phyloP scores from a whole-genome alignment of 2,329 filamentous ascomycete species.

The Knufia fluminis region DNA sequence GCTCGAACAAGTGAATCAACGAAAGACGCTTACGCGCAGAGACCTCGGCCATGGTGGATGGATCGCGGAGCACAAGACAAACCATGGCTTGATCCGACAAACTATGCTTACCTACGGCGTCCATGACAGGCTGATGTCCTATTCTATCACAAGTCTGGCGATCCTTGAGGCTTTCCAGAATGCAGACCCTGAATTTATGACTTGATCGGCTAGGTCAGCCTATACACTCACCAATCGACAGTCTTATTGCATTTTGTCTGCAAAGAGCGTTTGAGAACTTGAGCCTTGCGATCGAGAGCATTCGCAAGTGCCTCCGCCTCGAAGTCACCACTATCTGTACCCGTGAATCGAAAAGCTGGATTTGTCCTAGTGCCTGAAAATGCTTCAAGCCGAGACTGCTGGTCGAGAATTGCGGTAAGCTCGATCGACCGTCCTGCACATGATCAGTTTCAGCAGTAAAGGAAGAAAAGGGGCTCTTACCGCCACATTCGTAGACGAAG shows the following conservation, averaged over 20 bases:
- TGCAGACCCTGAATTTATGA: background rate
- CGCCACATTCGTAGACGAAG: slow-evolving; percentile 19
- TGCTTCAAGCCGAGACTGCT: slow-evolving; percentile 16
- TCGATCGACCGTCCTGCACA: slow-evolving; percentile 17
- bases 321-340: slow-evolving; percentile 12
- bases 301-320: slow-evolving; percentile 18
- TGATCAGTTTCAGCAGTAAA: background rate
- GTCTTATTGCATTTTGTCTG: slow-evolving; percentile 12
- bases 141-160: background rate
- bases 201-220: background rate
- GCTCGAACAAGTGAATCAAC: background rate
- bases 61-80: background rate
- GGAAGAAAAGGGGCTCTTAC: slow-evolving; percentile 6
- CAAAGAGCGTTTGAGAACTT: slow-evolving; percentile 12
- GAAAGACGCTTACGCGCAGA: background rate
- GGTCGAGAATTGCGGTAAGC: slow-evolving; percentile 17
- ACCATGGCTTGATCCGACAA: background rate
- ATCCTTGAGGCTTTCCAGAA: background rate
- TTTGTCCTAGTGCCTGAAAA: slow-evolving; percentile 15
- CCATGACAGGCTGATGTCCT: background rate
- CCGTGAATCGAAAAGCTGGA: slow-evolving; percentile 16
- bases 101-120: background rate
- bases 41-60: background rate
- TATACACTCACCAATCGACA: slow-evolving; percentile 14
- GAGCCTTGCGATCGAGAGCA: slow-evolving; percentile 12